Base-by-base conservation (phyloP, 2,329 filamentous ascomycete genomes). In the Macrophomina phaseolina region DNA sequence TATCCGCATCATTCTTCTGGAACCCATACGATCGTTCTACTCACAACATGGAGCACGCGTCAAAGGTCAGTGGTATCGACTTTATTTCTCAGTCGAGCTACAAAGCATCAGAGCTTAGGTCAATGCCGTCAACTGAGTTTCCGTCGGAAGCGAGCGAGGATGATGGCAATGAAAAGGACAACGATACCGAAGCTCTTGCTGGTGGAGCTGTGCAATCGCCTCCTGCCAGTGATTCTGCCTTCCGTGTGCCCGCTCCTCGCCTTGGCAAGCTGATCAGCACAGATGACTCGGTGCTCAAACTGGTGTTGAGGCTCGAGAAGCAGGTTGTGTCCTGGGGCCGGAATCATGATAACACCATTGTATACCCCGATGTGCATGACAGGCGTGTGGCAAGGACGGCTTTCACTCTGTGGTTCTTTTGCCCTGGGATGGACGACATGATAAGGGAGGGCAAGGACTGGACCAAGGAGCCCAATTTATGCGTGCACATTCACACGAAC, bases 321-420 rank as follows among this genome's bases (percentile, higher is more conserved):
- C 87, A 88, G 3, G 79, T 92, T 70, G 88, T 90, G 0, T 90
- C 89, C 0, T 98, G 93, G 89, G 94, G 94, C 36, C 88, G 94
- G 32, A 86, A 87, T 0, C 81, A 79, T 0, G 82, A 85, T 23
- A 94, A 93, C 72, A 94, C 90, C 0, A 79, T 89, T 36, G 82
- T 89, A 2, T 92, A 93, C 72, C 78, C 85, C 0, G 82, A 89
- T 56, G 80, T 78, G 36, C 80, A 81, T 30, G 92, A 97, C 70
- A 85, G 83, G 2, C 89, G 89, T 16, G 87, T 98, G 42, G 92
- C 94, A 1, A 94, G 94, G 74, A 89, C 90, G 69, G 93, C 92
- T 0, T 88, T 97, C 71, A 90, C 91, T 72, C 82, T 97, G 45
- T 83, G 92, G 40, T 87, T 95, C 36, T 93, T 90, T 85, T 89